These are phyloP conservation scores for Leishmania tropica DNA, from an alignment of 208 protist species.

Conservation along the genomic window DNA sequence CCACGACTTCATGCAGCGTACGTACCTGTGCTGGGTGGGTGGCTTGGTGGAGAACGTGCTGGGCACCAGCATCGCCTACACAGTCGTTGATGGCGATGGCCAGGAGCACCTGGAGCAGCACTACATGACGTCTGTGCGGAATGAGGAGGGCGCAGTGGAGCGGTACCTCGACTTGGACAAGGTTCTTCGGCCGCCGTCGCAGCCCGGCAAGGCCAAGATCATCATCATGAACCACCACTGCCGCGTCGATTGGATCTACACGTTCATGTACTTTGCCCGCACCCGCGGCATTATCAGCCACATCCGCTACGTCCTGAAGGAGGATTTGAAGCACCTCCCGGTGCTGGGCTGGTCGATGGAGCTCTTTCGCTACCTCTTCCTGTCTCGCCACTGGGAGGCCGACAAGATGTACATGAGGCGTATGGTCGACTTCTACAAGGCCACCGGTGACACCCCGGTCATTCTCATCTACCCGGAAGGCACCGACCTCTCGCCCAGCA, in stretches of 20 bases:
- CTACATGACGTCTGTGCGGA: slow-evolving; percentile 8
- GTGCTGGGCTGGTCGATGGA: slow-evolving; percentile 83
- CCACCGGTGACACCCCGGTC: slow-evolving; percentile 35
- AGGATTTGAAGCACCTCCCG: slow-evolving; percentile 49
- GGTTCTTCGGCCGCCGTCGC: slow-evolving; percentile 41
- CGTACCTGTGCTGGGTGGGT: slow-evolving; percentile 52
- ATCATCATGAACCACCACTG: slow-evolving; percentile 89
- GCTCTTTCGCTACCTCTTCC: slow-evolving; percentile 84
- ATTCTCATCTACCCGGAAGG: slow-evolving; percentile 89
- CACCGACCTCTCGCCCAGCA: slow-evolving; percentile 79
- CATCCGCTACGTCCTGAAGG: slow-evolving; percentile 81
- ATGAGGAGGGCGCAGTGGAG: slow-evolving; percentile 12
- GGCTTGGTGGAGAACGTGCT: slow-evolving; percentile 57
- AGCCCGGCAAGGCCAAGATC: slow-evolving; percentile 74
- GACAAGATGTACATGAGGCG: slow-evolving; percentile 67
- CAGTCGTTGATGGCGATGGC: slow-evolving; percentile 55
- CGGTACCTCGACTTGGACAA: slow-evolving; percentile 22
- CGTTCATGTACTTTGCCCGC: slow-evolving; percentile 46
- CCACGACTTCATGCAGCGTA: slow-evolving; percentile 38
- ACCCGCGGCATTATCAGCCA: slow-evolving; percentile 21
- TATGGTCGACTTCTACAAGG: slow-evolving; percentile 61
- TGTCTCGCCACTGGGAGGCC: slow-evolving; percentile 71
- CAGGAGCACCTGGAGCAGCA: slow-evolving; percentile 41
- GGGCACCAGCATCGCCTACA: slow-evolving; percentile 64
- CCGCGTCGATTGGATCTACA: slow-evolving; percentile 79